Conservation (phyloP, 1,284 basidiomycete genomes). For the Naganishia sp. region DNA sequence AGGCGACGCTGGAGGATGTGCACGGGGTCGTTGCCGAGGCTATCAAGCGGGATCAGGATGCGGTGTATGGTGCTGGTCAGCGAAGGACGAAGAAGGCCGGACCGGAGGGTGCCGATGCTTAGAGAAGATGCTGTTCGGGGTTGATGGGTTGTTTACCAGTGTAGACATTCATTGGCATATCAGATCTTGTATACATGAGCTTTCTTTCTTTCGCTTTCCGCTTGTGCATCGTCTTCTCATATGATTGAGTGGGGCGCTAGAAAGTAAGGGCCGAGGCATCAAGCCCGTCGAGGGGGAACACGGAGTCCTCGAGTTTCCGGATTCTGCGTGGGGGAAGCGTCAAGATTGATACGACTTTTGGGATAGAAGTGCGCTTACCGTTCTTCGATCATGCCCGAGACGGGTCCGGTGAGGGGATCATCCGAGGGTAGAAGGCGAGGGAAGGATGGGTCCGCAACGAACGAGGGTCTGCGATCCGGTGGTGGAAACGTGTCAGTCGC, state of each 20-base stretch:
- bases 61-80: constrained; percentile 10
- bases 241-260: not conserved
- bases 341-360: not conserved
- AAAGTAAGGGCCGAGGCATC: constrained; percentile 8
- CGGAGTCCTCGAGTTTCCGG: constrained; percentile 21
- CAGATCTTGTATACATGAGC: not conserved
- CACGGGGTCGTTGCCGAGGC: constrained; percentile 48
- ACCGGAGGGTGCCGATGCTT: constrained; percentile 1
- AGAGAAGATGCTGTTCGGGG: not conserved
- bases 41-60: constrained; percentile 42
- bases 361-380: not conserved
- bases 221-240: not conserved
- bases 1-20: constrained; percentile 55
- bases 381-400: constrained; percentile 18
- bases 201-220: not conserved
- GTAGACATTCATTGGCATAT: constrained; percentile 18
- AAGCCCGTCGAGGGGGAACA: constrained; percentile 21
- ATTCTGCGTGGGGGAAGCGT: not conserved
- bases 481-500: not conserved
- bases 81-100: constrained; percentile 10
- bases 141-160: not conserved
- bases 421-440: not conserved
- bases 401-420: constrained; percentile 11
- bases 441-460: not conserved
- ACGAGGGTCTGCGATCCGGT: constrained; percentile 3